Base-by-base conservation (phyloP, 164 flowering plant genomes). In the Aristolochia fimbriata region DNA sequence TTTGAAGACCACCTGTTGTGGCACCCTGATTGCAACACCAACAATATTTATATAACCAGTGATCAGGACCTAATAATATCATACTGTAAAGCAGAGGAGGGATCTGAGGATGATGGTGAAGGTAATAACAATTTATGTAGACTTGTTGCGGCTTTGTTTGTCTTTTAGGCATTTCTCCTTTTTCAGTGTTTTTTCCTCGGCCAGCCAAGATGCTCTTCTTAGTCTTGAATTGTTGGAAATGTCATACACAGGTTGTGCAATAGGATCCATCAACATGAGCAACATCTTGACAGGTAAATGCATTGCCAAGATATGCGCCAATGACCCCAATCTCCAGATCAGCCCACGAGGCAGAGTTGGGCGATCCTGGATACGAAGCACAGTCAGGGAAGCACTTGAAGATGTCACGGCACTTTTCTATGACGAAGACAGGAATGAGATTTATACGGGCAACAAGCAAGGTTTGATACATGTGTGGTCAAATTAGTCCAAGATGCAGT, bases 51-150 rank as follows among this genome's bases (percentile, higher is more conserved):
- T 68, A 94, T 94, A 51, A 94, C 99, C 12, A 94, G 97, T 62
- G 97, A 94, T 70, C 99, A 94, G 78, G 97, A 94, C 74, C 97
- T 94, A 57, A 94, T 94, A 27, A 88, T 94, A 45, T 94, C 99
- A 14, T 94, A 91, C 69, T 94, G 99, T 81, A 94, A 94, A 64
- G 92, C 97, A 27, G 30, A 27, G 60, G 93, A 91, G 59, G 72
- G 91, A 15, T 90, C 87, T 51, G 98, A 87, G 63, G 76, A 74
- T 6, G 69, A 73, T 57, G 19, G 75, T 20, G 97, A 86, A 80
- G 96, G 90, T 77, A 86, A 71, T 75, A 93, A 96, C 83, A 80
- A 27, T 27, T 27, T 64, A 17, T 6, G 11, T 19, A 3, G 43
- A 37, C 10, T 37, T 10, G 4, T 37, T 37, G 37, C 37, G 3